Conservation (phyloP, 1,284 basidiomycete species). For the Ceratobasidium theobromae region DNA sequence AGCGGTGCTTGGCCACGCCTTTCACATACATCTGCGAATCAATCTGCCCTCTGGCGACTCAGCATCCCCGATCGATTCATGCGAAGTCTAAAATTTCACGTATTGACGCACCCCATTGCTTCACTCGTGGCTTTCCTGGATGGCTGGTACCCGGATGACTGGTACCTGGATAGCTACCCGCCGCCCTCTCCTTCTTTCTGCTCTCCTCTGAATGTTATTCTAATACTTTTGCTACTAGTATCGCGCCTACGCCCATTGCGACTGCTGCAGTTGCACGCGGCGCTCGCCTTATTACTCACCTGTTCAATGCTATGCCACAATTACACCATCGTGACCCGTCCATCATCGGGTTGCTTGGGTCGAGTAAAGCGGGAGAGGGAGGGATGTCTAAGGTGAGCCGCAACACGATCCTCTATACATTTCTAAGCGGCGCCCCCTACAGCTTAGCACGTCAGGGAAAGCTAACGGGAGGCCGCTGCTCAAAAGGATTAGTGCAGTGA, state of each 20-base stretch:
- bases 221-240: conserved; percentile 45
- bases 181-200: neutral
- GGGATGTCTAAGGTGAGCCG: neutral
- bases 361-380: conserved; percentile 19
- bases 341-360: conserved; percentile 82
- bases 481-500: conserved; percentile 30
- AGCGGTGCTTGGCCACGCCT: neutral
- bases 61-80: too few relatives aligned
- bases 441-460: conserved; percentile 1
- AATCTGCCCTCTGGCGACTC: too few relatives aligned
- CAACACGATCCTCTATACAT: neutral
- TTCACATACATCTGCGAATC: conserved; percentile 1
- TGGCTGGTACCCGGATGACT: too few relatives aligned
- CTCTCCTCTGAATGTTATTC: neutral
- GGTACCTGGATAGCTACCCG: too few relatives aligned
- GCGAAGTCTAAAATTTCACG: neutral
- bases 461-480: conserved; percentile 5
- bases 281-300: conserved; percentile 82
- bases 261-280: conserved; percentile 66
- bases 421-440: neutral
- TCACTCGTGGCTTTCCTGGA: too few relatives aligned
- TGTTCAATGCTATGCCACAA: conserved; percentile 92
- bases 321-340: conserved; percentile 82
- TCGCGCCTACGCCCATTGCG: conserved; percentile 66
- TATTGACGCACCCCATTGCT: neutral